A percentile compares a stretch with the other conserved stretches of the same genome.
These are phyloP conservation scores for Colletotrichum australisinense DNA, from an alignment of 2,329 filamentous ascomycete species.

Conservation along the genomic window DNA sequence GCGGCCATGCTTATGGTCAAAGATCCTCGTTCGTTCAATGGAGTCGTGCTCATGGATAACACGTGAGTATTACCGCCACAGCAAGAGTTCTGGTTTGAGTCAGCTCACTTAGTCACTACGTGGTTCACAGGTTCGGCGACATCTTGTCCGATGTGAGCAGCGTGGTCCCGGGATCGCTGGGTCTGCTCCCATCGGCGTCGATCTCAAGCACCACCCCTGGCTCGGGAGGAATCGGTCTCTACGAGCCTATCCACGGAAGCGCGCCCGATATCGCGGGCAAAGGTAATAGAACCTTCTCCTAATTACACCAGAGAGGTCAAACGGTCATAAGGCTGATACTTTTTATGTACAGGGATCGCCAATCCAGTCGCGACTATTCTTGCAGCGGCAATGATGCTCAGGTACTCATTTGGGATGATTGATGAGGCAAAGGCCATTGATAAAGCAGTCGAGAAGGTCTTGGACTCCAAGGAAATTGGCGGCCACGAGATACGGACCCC, in stretches of 20 bases:
- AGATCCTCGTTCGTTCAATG: conserved; percentile 37
- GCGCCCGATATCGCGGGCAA: not conserved
- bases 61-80: not conserved
- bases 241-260: conserved; percentile 13
- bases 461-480: not conserved
- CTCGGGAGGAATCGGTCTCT: not conserved
- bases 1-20: conserved; percentile 60
- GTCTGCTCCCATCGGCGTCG: conserved; percentile 39
- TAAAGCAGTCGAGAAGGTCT: not conserved
- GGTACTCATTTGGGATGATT: not conserved
- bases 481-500: not conserved
- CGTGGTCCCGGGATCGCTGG: not conserved
- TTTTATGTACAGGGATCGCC: not conserved
- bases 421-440: not conserved
- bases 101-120: no score
- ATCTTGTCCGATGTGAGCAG: not conserved
- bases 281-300: not conserved
- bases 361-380: not conserved
- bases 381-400: not conserved
- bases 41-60: not conserved
- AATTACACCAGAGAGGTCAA: no score
- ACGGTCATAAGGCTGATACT: not conserved
- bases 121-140: not conserved
- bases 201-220: not conserved
- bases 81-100: no score